Base-by-base conservation (phyloP, 2,329 filamentous ascomycete genomes). In the Trichoderma pleuroti region DNA sequence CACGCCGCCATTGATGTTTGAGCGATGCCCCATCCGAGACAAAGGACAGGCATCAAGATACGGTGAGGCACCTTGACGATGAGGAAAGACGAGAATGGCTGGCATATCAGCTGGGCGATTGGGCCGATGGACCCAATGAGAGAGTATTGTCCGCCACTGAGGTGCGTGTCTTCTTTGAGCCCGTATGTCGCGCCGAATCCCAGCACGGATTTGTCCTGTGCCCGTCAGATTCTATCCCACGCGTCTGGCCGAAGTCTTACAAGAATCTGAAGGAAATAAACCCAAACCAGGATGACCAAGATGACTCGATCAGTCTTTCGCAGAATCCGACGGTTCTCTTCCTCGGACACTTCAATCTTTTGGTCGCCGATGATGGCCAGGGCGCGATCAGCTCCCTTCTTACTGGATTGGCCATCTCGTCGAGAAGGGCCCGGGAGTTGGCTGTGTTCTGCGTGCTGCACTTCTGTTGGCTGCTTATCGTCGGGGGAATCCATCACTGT, bases 261-360 rank as follows among this genome's bases (percentile, higher is more conserved):
- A 12, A 89, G 82, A 42, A 88, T 81, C 72, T 87, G 86, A 14
- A 88, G 80, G 74, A 88, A 88, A 76, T 88, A 88, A n/a, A 87
- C 85, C 86, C 86, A 88, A 61, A 86, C 76, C 1, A 88, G 81
- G 62, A 88, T 83, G 4, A 76, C 75, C 1, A 91, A 82, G 68
- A 92, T 88, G 32, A 83, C 82, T 62, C 82, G 83, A 75, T 91
- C 90, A 1, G 88, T 91, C 78, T 90, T 90, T 54, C 83, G 84
- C 30, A 86, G 83, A 72, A 91, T 90, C 11, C 85, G 84, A 4
- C 72, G 70, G 28, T 71, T 75, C 56, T 76, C 74, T 14, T 74
- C 72, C 18, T 75, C 74, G 11, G 72, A 72, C 21, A 76, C 70
- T 4, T 60, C 28, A 4, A 71, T 39, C 14, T 52, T 70, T 32